Evolutionary conservation across 2,329 filamentous ascomycete genomes (phyloP), one percentile per base, ranked within the genome.

Genomic region (Sporothrix pseudoabietina): DNA sequence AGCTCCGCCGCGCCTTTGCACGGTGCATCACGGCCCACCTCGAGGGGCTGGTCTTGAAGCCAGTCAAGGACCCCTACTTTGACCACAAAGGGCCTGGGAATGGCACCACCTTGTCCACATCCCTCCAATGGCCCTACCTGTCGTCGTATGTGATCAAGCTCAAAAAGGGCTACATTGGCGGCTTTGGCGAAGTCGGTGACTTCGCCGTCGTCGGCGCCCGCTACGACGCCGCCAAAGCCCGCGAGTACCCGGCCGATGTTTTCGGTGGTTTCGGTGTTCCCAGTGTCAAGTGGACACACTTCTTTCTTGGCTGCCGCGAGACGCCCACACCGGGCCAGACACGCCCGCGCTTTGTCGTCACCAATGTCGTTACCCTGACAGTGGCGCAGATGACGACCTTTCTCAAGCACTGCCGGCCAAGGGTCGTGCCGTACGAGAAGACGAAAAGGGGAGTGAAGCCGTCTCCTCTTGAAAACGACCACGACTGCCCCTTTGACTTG

Each of bases 41-140:
- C 78, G 94, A 98, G 82, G 94, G 94, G 0, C 84, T 96, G 19
- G 90, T 97, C 0, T 80, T 97, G 69, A 97, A 97, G 80, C 89
- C 91, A 0, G 90, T 94, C 74, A 88, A 91, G 39, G 89, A 92
- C 32, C 89, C 94, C 0, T 97, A 97, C 78, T 92, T 97, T 75
- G 84, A 88, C 72, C 88, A 86, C 76, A 78, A 75, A 41, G 78
- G 78, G 61, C 55, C 52, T 2, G 14, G 3, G 7, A 1, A 32
- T 3, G 52, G 55, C 1, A n/a, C 68, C 8, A 26, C 54, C 22
- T 16, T 32, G 10, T 19, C 35, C 44, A 16, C 69, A 35, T 4
- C 3, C 52, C 6, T 16, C 32, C n/a, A n/a, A 4, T 74, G 69
- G 71, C 72, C 74, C 3, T 59, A 72, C 47, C 69, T 74, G 14